Evolutionary conservation across 1,284 basidiomycete species (phyloP).

Genomic region (Tilletia walkeri): DNA sequence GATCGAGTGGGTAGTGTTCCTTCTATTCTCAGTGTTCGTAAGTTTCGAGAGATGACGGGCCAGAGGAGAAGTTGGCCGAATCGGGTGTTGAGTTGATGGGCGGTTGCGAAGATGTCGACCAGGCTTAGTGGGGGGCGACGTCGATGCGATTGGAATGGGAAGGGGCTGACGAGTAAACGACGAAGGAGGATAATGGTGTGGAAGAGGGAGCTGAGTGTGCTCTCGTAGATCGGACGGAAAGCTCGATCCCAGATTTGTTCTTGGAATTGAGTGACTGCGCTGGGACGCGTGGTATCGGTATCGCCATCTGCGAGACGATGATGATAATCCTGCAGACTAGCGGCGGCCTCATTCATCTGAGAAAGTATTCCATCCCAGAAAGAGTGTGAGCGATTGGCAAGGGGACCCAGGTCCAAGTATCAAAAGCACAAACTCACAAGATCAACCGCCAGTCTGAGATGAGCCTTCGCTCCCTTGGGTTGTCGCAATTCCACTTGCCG

Average conservation of each 20-base stretch:
- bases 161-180: neutral
- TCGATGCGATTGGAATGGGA: neutral
- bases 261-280: neutral
- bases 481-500: neutral
- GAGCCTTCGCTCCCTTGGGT: neutral
- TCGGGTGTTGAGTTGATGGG: constrained; percentile 56
- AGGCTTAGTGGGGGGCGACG: neutral
- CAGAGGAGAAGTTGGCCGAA: constrained; percentile 56
- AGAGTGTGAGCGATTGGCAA: neutral
- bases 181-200: neutral
- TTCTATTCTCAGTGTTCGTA: constrained; percentile 23
- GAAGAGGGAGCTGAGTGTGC: neutral
- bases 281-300: neutral
- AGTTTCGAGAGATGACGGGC: constrained; percentile 39
- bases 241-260: neutral
- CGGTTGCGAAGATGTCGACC: constrained; percentile 22
- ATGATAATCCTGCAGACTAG: constrained; percentile 5
- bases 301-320: neutral
- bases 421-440: constrained; percentile 20
- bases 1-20: constrained; percentile 25
- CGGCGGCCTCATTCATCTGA: constrained; percentile 6
- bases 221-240: neutral
- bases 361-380: neutral
- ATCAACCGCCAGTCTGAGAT: neutral
- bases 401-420: neutral